A percentile compares a stretch with the other conserved stretches of the same genome.
These are phyloP conservation scores for Funneliformis geosporum DNA, from an alignment of 192 early-diverging fungal genomes.

Conservation along the genomic window DNA sequence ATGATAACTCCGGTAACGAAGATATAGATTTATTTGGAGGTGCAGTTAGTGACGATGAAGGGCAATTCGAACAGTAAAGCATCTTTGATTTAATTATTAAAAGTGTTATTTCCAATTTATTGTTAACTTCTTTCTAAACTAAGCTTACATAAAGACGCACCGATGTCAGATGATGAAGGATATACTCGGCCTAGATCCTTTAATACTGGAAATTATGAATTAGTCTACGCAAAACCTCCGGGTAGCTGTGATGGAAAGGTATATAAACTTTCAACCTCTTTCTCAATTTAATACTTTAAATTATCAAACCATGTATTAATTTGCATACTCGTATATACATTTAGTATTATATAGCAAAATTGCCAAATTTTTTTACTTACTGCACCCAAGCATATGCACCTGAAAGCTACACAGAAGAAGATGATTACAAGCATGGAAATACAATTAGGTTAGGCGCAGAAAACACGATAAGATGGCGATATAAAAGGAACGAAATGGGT, in stretches of 20 bases:
- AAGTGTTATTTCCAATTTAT: neutral
- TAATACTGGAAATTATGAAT: neutral
- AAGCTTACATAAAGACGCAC: neutral
- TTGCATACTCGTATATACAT: neutral
- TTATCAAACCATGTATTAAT: neutral
- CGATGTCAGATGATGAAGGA: neutral
- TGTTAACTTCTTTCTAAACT: neutral
- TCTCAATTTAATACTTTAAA: neutral
- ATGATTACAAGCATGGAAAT: conserved; percentile 31
- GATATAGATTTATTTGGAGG: conserved; percentile 21
- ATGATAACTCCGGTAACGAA: neutral
- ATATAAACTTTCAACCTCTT: neutral
- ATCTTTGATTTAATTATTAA: neutral
- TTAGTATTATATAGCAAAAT: conserved; percentile 35
- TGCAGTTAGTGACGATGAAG: conserved; percentile 1
- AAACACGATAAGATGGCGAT: conserved; percentile 79
- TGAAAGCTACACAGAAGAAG: conserved; percentile 50
- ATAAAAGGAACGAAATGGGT: conserved; percentile 38
- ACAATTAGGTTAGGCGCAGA: conserved; percentile 57
- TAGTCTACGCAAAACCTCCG: neutral
- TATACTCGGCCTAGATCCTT: neutral
- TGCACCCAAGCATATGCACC: conserved; percentile 67
- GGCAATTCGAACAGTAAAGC: neutral
- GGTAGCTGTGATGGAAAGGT: neutral
- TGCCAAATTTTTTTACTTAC: conserved; percentile 70